Evolutionary conservation across 352 stramenopile genomes (phyloP), one percentile per base, ranked within the genome.

Genomic region (Globisporangium yorkense): DNA sequence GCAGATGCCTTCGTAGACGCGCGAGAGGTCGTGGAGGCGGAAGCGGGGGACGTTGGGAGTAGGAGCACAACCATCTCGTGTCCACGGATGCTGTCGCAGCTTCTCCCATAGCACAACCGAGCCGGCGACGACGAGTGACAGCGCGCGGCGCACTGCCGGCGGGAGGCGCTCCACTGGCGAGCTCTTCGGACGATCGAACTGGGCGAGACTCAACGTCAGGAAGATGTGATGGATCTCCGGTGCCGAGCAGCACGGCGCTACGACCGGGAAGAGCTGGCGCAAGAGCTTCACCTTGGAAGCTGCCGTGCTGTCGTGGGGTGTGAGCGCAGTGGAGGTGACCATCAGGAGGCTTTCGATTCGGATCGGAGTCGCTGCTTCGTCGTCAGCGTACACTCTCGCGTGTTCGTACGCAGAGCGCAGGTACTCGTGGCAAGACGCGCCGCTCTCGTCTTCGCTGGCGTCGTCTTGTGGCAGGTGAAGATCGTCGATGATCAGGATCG

Each of bases 21-120:
- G 56, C 0, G 66, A 61, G 12, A 88, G 45, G 35, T 83, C 67
- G n/a, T 88, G 77, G 0, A 89, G 54, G 56, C 68, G 61, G 24
- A 83, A 84, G 5, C 52, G 15, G 0, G 15, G 20, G 6, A 43
- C 3, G 13, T 12, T 20, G 6, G 8, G 10, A 33, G 45, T 15
- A 24, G 16, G 37, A 46, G 12, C 3, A 5, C 6, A 20, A 0
- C 5, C 6, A 18, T 5, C 9, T 21, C 6, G 10, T 31, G 31
- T 6, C 31, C 49, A 27, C 9, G 21, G 16, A 1, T 21, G 54
- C 8, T 12, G 51, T 5, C 69, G 58, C 9, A 87, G 54, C 20
- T 67, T 66, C 33, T 88, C 71, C 80, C 80, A 90, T 2, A 90
- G 55, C 9, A 84, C 67, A 0, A 65, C 80, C 0, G 75, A 83